Percentiles rank a stretch among this genome's conserved stretches.
Conservation (phyloP, 1,284 basidiomycete species). For the Leccinum variabile region DNA sequence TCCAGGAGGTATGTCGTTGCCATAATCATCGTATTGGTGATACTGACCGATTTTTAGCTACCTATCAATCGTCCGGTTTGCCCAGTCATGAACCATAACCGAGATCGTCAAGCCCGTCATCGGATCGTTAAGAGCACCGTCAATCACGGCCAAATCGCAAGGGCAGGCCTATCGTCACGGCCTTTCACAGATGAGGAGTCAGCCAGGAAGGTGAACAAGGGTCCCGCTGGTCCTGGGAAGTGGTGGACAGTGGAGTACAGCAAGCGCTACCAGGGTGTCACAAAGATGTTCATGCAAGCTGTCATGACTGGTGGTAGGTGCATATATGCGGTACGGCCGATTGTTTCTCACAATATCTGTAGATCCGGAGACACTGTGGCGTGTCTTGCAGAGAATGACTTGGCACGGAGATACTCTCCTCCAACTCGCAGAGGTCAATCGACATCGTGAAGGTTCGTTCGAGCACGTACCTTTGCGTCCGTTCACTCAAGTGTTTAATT, state of each 20-base stretch:
- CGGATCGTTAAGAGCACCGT: slow-evolving; percentile 59
- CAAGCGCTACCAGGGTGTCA: slow-evolving; percentile 77
- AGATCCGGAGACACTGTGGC: slow-evolving; percentile 72
- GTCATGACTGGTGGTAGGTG: slow-evolving; percentile 76
- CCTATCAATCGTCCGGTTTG: slow-evolving; percentile 84
- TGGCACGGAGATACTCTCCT: slow-evolving; percentile 92
- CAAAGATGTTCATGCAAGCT: slow-evolving; percentile 76
- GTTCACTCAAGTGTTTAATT: not conserved
- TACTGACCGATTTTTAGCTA: slow-evolving; percentile 43
- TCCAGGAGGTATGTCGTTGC: slow-evolving; percentile 50
- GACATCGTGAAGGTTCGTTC: slow-evolving; percentile 75
- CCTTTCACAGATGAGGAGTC: slow-evolving; percentile 58
- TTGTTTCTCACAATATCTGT: slow-evolving; percentile 6
- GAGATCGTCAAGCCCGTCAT: slow-evolving; percentile 63
- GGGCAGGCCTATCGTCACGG: slow-evolving; percentile 63
- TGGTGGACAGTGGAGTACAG: slow-evolving; percentile 90
- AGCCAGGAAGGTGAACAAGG: slow-evolving; percentile 42
- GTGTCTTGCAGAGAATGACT: slow-evolving; percentile 55
- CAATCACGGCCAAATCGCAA: slow-evolving; percentile 79
- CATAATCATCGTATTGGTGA: not conserved
- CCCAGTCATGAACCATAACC: slow-evolving; percentile 72
- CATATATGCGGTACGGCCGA: not conserved
- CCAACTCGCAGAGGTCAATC: slow-evolving; percentile 82
- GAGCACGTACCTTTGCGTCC: not conserved
- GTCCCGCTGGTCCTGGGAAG: slow-evolving; percentile 54